Evolutionary conservation across 805 yeast species (phyloP), one percentile per base, ranked within the genome.

Genomic region (Candida arabinofermentans): DNA sequence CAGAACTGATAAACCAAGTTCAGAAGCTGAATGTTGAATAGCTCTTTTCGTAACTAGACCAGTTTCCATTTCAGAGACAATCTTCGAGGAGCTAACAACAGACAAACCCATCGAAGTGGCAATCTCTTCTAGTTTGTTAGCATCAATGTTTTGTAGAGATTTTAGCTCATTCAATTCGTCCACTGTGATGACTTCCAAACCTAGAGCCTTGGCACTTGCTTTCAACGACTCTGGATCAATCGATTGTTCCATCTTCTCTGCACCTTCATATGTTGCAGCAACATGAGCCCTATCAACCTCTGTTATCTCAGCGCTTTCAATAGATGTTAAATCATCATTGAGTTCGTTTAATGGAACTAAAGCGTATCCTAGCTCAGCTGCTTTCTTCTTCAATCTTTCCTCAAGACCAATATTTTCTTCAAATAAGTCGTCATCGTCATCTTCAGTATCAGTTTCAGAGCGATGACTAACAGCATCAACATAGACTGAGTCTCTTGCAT

Each of bases 1-100:
- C 17, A 70, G 40, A 4, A 69, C 54, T 4, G 48, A 51, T 41
- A 67, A 49, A 2, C 70, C 73, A 21, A 65, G 48, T 10, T 55
- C 60, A 6, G 49, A 27, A 6, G 63, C 65, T 26, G 40, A 40
- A 22, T 34, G 24, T 27, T 51, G 48, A 30, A 52, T 29, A 33
- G 36, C 33, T 33, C 39, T 41, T 36, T 40, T 37, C n/a, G 43
- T 19, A 7, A 36, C 22, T 12, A 18, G 27, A 16, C 30, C 24
- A 2, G 13, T 17, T 8, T 24, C 37, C 13, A 18, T 23, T 9
- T 13, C 22, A 8, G 22, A 22, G 10, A 8, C 14, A 36, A 41
- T 31, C 19, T 35, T 4, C 8, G 33, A 24, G 6, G 43, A 36
- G 21, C 43, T 51, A 22, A 46, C 43, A 21, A 50, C 44, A 4